phyloP scores from a whole-genome alignment of 352 stramenopile species.

The Globisporangium parvum region DNA sequence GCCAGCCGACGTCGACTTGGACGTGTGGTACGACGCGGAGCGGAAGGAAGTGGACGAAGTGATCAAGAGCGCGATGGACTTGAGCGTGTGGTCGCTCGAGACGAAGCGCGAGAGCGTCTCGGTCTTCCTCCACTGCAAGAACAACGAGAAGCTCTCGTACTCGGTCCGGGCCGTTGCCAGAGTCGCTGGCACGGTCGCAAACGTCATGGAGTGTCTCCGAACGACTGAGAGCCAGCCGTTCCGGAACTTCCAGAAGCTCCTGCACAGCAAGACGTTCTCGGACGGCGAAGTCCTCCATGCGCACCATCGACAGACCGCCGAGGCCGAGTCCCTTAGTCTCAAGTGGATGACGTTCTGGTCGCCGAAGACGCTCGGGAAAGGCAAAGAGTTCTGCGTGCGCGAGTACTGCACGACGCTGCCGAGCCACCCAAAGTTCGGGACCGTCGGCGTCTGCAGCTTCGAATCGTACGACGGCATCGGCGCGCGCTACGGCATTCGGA shows the following conservation, averaged over 20 bases:
- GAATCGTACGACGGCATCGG: slow-evolving; percentile 78
- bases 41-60: slow-evolving; percentile 65
- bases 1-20: slow-evolving; percentile 71
- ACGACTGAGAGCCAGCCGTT: slow-evolving; percentile 51
- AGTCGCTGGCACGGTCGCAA: slow-evolving; percentile 54
- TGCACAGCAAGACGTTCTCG: slow-evolving; percentile 70
- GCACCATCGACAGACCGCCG: slow-evolving; percentile 25
- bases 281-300: slow-evolving; percentile 76
- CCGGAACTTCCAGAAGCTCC: slow-evolving; percentile 61
- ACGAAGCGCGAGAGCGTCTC: slow-evolving; percentile 51
- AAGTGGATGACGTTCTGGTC: slow-evolving; percentile 83
- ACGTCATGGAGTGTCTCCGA: slow-evolving; percentile 77
- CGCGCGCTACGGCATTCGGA: slow-evolving; percentile 64
- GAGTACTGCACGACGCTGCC: slow-evolving; percentile 71
- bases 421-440: slow-evolving; percentile 52
- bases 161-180: slow-evolving; percentile 66
- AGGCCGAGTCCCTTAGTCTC: slow-evolving; percentile 65
- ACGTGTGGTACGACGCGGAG: slow-evolving; percentile 70
- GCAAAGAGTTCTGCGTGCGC: slow-evolving; percentile 78
- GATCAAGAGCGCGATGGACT: slow-evolving; percentile 52
- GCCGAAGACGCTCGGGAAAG: slow-evolving; percentile 65
- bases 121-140: slow-evolving; percentile 81
- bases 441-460: slow-evolving; percentile 65
- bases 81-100: slow-evolving; percentile 76
- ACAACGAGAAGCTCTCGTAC: slow-evolving; percentile 73